A percentile compares a stretch with the other conserved stretches of the same genome.
Conservation (phyloP, 768 basidiomycete genomes). For the Panellus pusillus region DNA sequence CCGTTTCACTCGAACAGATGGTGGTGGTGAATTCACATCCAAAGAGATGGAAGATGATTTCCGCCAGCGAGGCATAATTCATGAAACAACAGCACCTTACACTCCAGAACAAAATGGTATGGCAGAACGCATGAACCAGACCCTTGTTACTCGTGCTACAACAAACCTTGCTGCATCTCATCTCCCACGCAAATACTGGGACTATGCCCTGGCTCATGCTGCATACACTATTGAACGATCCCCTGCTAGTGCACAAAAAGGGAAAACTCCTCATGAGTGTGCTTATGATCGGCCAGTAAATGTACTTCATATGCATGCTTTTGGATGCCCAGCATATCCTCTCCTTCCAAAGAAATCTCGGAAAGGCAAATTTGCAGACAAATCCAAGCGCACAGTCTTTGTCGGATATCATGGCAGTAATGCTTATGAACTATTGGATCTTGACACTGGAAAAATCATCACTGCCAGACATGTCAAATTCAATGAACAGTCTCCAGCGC, state of each 20-base stretch:
- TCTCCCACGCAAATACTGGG: slow-evolving; percentile 18
- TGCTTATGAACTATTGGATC: neutral
- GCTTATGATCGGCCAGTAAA: slow-evolving; percentile 3
- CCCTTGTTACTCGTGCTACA: slow-evolving; percentile 12
- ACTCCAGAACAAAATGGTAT: slow-evolving; percentile 28
- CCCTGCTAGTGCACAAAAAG: neutral
- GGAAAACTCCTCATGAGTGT: neutral
- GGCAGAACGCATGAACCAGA: slow-evolving; percentile 23
- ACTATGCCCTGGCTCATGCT: slow-evolving; percentile 4
- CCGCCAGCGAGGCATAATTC: slow-evolving; percentile 16
- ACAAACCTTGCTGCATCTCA: slow-evolving; percentile 12
- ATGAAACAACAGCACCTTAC: slow-evolving; percentile 22
- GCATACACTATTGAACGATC: slow-evolving; percentile 18
- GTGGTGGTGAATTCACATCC: slow-evolving; percentile 25
- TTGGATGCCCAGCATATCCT: slow-evolving; percentile 25
- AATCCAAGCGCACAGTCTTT: neutral
- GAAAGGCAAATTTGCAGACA: slow-evolving; percentile 8
- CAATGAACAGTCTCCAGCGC: neutral
- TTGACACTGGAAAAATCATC: too few relatives aligned
- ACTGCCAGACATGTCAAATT: neutral
- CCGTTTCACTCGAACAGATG: slow-evolving; percentile 13
- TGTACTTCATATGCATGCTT: slow-evolving; percentile 19
- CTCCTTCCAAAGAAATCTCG: slow-evolving; percentile 21
- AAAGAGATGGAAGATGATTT: slow-evolving; percentile 17
- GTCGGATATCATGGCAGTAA: neutral